Conservation (phyloP, 1,284 basidiomycete genomes). For the Marasmius fiardii region DNA sequence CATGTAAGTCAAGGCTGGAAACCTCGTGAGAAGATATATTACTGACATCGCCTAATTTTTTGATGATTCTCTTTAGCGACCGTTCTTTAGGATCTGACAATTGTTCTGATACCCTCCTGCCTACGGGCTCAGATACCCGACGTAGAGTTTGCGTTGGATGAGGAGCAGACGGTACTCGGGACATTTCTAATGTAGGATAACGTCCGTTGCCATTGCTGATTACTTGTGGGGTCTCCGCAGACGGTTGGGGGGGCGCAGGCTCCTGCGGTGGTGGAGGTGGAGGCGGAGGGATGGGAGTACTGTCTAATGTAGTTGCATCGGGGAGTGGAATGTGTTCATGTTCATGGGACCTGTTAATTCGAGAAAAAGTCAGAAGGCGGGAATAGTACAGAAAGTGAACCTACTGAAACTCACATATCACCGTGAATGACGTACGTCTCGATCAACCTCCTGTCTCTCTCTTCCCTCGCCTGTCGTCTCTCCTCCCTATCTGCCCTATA, state of each 20-base stretch:
- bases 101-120: not conserved
- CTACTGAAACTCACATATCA: too few relatives aligned
- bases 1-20: conserved; percentile 14
- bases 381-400: too few relatives aligned
- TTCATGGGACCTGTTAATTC: too few relatives aligned
- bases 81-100: conserved; percentile 30
- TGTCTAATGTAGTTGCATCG: too few relatives aligned
- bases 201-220: too few relatives aligned
- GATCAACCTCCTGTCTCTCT: conserved; percentile 25
- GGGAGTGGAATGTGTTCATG: too few relatives aligned
- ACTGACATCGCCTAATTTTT: conserved; percentile 49
- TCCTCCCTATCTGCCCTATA: conserved; percentile 41
- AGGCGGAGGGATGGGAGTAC: too few relatives aligned
- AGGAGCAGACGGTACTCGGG: not conserved
- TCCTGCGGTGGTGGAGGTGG: too few relatives aligned
- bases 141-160: conserved; percentile 1
- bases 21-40: not conserved
- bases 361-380: too few relatives aligned
- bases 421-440: too few relatives aligned
- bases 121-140: conserved; percentile 20
- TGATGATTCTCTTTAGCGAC: conserved; percentile 41
- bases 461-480: conserved; percentile 44
- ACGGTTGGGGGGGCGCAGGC: too few relatives aligned
- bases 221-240: too few relatives aligned
- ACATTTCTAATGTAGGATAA: not conserved